Conservation (phyloP, 2,329 filamentous ascomycete species). For the Fusarium mundagurra region DNA sequence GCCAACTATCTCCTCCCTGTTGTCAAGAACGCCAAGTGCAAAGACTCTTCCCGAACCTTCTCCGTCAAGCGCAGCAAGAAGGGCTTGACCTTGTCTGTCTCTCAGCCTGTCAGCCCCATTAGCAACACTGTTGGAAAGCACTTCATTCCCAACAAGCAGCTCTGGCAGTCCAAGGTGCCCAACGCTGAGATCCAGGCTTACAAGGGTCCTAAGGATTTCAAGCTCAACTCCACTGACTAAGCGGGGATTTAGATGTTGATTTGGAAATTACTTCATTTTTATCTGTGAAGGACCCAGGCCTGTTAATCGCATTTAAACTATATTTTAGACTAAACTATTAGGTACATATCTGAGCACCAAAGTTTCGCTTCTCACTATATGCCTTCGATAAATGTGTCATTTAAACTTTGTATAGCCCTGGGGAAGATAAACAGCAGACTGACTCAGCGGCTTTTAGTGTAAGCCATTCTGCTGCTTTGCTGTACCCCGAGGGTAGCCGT, state of each 20-base stretch:
- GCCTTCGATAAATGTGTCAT: not conserved
- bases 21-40: constrained; percentile 43
- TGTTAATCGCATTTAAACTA: not conserved
- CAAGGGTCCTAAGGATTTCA: constrained; percentile 38
- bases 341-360: not conserved
- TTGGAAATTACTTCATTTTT: no score
- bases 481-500: fast-evolving
- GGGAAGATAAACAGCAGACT: not conserved
- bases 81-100: constrained; percentile 43
- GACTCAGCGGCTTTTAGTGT: not conserved
- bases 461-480: not conserved
- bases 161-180: not conserved
- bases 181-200: constrained; percentile 46
- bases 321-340: not conserved
- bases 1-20: constrained; percentile 43
- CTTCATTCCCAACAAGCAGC: constrained; percentile 36
- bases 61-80: constrained; percentile 33
- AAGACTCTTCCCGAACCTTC: constrained; percentile 45
- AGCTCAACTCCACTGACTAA: not conserved
- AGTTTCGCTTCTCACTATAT: not conserved
- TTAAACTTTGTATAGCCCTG: not conserved
- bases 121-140: constrained; percentile 42
- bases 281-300: not conserved
- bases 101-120: constrained; percentile 41
- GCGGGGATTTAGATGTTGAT: not conserved